These are phyloP conservation scores for Ceratobasidium sp. DNA, from an alignment of 1,284 basidiomycete species.

Conservation along the genomic window DNA sequence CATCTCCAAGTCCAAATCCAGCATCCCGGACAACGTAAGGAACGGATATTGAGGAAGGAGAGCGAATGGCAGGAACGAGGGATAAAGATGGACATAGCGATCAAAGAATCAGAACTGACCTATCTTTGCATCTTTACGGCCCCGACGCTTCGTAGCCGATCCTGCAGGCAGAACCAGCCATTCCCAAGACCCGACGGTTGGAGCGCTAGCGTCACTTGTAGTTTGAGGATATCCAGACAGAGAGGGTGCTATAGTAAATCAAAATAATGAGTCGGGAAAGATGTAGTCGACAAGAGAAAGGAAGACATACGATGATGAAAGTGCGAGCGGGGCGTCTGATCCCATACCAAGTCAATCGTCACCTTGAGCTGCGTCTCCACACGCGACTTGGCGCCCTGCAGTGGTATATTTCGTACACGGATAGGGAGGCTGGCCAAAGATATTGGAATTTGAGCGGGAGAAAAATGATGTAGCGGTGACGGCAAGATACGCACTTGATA, in stretches of 20 bases:
- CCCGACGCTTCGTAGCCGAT: constrained; percentile 84
- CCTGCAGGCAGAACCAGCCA: constrained; percentile 83
- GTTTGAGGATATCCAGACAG: constrained; percentile 40
- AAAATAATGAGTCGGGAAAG: background rate
- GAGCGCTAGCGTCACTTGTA: constrained; percentile 45
- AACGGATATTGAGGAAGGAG: background rate
- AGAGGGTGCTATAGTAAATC: constrained; percentile 30
- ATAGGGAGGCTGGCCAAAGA: constrained; percentile 71
- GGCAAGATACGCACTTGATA: constrained; percentile 17
- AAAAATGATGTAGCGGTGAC: background rate
- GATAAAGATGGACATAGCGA: background rate
- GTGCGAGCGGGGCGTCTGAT: constrained; percentile 46
- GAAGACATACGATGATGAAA: constrained; percentile 50
- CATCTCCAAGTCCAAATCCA: background rate
- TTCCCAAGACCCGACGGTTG: constrained; percentile 83
- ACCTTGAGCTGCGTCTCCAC: constrained; percentile 94
- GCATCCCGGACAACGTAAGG: constrained; percentile 1
- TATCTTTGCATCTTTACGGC: constrained; percentile 88
- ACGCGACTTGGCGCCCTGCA: constrained; percentile 89
- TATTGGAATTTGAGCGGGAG: background rate
- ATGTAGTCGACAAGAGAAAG: constrained; percentile 42
- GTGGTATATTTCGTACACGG: constrained; percentile 86
- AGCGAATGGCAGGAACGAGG: background rate
- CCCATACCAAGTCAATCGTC: constrained; percentile 75
- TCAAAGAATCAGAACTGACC: constrained; percentile 68